phyloP scores from a whole-genome alignment of 768 basidiomycete species.

The Xanthoconium purpureum region DNA sequence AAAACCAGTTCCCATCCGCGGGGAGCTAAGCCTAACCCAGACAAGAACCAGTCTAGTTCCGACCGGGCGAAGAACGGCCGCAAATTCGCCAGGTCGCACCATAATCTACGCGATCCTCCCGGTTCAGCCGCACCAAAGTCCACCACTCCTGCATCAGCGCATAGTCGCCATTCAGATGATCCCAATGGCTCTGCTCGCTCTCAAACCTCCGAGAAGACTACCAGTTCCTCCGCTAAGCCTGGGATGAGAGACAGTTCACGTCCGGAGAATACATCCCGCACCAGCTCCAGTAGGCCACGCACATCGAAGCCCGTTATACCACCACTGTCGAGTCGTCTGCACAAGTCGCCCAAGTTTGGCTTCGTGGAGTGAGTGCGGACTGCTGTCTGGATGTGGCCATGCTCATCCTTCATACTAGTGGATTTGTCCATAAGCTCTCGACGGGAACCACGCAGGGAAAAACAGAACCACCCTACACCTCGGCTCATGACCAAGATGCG shows the following conservation, averaged over 20 bases:
- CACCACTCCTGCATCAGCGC: constrained; percentile 8
- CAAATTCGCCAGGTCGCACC: constrained; percentile 20
- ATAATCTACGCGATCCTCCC: constrained; percentile 21
- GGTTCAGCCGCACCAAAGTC: constrained; percentile 10
- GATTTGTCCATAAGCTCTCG: constrained; percentile 29
- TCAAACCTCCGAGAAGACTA: constrained; percentile 13
- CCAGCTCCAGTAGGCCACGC: constrained; percentile 13
- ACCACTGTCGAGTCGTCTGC: constrained; percentile 21
- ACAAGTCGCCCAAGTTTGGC: constrained; percentile 22
- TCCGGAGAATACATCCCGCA: constrained; percentile 11
- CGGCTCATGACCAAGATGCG: constrained; percentile 14
- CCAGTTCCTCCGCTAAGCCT: constrained; percentile 1
- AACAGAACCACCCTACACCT: constrained; percentile 2
- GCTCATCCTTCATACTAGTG: constrained; percentile 21
- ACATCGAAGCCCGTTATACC: constrained; percentile 30
- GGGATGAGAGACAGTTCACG: constrained; percentile 7
- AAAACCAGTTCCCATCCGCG: constrained; percentile 17
- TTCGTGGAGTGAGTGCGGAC: constrained; percentile 28
- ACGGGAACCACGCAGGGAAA: constrained; percentile 10
- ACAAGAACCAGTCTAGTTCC: constrained; percentile 16
- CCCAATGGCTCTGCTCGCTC: constrained; percentile 7
- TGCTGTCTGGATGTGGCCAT: not conserved
- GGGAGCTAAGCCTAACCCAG: constrained; percentile 8
- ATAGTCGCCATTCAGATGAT: constrained; percentile 12
- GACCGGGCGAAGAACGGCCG: constrained; percentile 18